phyloP scores from a whole-genome alignment of 768 basidiomycete genomes.

The Kwoniella newhampshirensis region DNA sequence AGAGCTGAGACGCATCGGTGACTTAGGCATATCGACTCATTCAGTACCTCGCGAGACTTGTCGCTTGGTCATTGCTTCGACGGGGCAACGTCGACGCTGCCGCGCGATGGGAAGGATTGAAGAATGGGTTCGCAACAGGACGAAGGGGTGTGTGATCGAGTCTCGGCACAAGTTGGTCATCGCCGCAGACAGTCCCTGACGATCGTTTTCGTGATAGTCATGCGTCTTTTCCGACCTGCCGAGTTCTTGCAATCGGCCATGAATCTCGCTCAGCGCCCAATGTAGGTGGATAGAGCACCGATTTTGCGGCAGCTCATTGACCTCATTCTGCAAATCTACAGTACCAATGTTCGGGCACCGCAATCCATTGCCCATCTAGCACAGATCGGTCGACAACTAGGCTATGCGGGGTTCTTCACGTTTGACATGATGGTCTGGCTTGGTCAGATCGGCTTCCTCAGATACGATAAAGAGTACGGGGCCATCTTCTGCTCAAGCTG shows the following conservation, averaged over 20 bases:
- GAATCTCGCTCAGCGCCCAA: conserved; percentile 59
- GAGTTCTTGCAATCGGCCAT: conserved; percentile 91
- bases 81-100: conserved; percentile 71
- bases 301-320: too few species aligned
- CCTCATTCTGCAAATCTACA: not conserved
- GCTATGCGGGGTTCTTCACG: conserved; percentile 82
- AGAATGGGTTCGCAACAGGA: conserved; percentile 75
- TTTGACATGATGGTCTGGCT: conserved; percentile 88
- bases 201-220: conserved; percentile 59
- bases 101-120: conserved; percentile 77
- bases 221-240: conserved; percentile 88
- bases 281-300: conserved; percentile 46
- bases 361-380: conserved; percentile 66
- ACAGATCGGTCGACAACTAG: conserved; percentile 76
- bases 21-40: conserved; percentile 79
- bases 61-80: conserved; percentile 74
- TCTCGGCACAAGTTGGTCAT: not conserved
- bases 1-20: not conserved
- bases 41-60: conserved; percentile 86
- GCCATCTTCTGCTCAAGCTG: not conserved
- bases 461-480: conserved; percentile 44
- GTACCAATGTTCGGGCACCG: conserved; percentile 24
- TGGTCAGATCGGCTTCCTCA: conserved; percentile 52
- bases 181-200: not conserved
- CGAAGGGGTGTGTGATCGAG: conserved; percentile 69